Evolutionary conservation across 2,329 filamentous ascomycete species (phyloP).

Genomic region (Colletotrichum phormii): DNA sequence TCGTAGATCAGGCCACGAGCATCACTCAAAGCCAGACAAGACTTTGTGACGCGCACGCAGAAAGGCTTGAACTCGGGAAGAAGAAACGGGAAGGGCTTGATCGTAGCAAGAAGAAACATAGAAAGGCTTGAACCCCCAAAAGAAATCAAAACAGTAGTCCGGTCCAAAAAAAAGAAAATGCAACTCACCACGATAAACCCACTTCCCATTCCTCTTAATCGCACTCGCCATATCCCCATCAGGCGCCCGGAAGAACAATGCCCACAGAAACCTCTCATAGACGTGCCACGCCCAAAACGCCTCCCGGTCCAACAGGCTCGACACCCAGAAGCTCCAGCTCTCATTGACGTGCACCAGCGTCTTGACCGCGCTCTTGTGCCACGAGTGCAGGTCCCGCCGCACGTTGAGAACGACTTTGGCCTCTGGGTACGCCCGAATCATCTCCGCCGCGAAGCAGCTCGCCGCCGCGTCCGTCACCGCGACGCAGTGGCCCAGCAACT

Average conservation of each 20-base stretch:
- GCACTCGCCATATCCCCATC: constrained; percentile 44
- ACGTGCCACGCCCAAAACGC: constrained; percentile 49
- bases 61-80: not conserved
- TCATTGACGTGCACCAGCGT: constrained; percentile 41
- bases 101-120: not conserved
- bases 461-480: constrained; percentile 57
- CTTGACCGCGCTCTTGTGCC: constrained; percentile 48
- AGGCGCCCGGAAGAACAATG: constrained; percentile 43
- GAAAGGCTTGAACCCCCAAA: not conserved
- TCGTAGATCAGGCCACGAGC: no score
- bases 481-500: constrained; percentile 42
- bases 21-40: no score
- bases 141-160: not conserved
- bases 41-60: not conserved
- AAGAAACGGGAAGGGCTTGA: not conserved
- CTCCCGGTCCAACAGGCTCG: constrained; percentile 43
- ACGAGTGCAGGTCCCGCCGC: constrained; percentile 52
- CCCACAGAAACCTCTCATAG: constrained; percentile 45
- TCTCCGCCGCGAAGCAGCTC: constrained; percentile 53
- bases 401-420: constrained; percentile 60
- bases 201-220: constrained; percentile 43
- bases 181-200: constrained; percentile 39
- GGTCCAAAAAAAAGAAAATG: not conserved
- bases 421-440: constrained; percentile 29
- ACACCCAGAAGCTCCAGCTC: constrained; percentile 44